Percentiles rank a stretch among this genome's conserved stretches.
These are phyloP conservation scores for Arthrobotrys sinensis DNA, from an alignment of 2,329 filamentous ascomycete genomes.

Conservation along the genomic window DNA sequence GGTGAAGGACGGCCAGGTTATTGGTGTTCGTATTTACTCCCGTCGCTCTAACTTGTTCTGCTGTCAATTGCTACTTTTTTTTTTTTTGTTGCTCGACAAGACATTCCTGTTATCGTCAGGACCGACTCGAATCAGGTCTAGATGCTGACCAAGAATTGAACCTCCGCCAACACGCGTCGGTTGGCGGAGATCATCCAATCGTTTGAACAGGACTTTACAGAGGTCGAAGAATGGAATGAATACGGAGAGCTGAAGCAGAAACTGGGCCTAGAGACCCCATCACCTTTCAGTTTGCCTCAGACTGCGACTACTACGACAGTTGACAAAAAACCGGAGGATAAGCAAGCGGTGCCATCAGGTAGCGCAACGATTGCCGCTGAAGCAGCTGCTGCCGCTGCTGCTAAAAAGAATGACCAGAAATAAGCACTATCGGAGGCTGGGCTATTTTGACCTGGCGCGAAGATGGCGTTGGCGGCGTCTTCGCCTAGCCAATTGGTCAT, in stretches of 20 bases:
- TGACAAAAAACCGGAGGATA: slow-evolving; percentile 56
- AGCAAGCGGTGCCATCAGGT: slow-evolving; percentile 32
- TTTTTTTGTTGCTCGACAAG: not conserved
- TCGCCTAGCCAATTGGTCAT: not conserved
- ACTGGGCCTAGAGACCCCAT: slow-evolving; percentile 78
- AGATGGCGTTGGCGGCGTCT: not conserved
- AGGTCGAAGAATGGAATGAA: slow-evolving; percentile 99
- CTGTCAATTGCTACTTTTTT: not conserved
- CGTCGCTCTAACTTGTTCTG: not conserved
- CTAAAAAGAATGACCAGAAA: slow-evolving; percentile 40
- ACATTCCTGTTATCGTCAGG: not conserved
- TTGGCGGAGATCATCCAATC: not conserved
- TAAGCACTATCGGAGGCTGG: not conserved
- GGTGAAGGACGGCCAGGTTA: slow-evolving; percentile 86
- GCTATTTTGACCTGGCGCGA: not conserved
- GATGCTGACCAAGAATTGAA: not conserved
- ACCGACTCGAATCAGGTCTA: not conserved
- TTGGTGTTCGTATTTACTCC: slow-evolving; percentile 79
- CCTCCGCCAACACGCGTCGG: slow-evolving; percentile 2
- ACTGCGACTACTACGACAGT: slow-evolving; percentile 50
- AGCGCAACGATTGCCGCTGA: slow-evolving; percentile 41
- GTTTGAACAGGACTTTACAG: slow-evolving; percentile 81
- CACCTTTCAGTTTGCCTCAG: slow-evolving; percentile 68
- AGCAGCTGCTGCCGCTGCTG: slow-evolving; percentile 33
- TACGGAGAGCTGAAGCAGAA: slow-evolving; percentile 94